Conservation (phyloP, 2,329 filamentous ascomycete genomes). For the Paramyrothecium roridum region DNA sequence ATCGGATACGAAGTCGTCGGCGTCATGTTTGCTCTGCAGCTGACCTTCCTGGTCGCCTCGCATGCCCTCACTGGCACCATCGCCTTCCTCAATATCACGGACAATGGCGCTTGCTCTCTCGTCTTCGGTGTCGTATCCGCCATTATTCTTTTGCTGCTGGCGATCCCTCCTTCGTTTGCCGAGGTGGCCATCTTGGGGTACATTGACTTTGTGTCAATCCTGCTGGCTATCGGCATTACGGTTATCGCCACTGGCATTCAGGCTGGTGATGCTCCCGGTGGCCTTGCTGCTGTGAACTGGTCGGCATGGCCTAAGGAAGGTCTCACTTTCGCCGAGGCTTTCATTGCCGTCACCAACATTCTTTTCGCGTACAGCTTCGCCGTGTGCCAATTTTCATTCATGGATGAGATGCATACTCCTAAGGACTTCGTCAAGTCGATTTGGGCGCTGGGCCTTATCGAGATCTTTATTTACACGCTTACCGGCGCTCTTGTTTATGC, state of each 20-base stretch:
- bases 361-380: slow-evolving; percentile 36
- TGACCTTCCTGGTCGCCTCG: slow-evolving; percentile 64
- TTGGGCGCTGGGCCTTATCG: slow-evolving; percentile 50
- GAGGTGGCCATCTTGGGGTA: slow-evolving; percentile 23
- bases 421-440: slow-evolving; percentile 42
- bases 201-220: slow-evolving; percentile 49
- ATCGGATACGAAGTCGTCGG: slow-evolving; percentile 55
- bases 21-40: slow-evolving; percentile 51
- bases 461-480: slow-evolving; percentile 58
- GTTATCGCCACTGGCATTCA: slow-evolving; percentile 57
- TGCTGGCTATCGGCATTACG: slow-evolving; percentile 55
- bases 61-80: slow-evolving; percentile 63
- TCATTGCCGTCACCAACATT: slow-evolving; percentile 58
- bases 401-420: slow-evolving; percentile 18
- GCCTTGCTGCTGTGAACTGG: slow-evolving; percentile 18
- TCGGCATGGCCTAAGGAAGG: slow-evolving; percentile 29
- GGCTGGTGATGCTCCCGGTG: slow-evolving; percentile 8
- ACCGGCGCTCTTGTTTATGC: slow-evolving; percentile 63
- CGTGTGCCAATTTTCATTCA: slow-evolving; percentile 1
- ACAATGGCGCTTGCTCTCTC: slow-evolving; percentile 38
- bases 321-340: slow-evolving; percentile 43
- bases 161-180: slow-evolving; percentile 33
- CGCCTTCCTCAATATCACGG: slow-evolving; percentile 58
- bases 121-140: slow-evolving; percentile 30
- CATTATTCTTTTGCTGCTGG: slow-evolving; percentile 29